A percentile compares a stretch with the other conserved stretches of the same genome.
Conservation (phyloP, 1,139 yeast genomes). For the Hansenula sp. region DNA sequence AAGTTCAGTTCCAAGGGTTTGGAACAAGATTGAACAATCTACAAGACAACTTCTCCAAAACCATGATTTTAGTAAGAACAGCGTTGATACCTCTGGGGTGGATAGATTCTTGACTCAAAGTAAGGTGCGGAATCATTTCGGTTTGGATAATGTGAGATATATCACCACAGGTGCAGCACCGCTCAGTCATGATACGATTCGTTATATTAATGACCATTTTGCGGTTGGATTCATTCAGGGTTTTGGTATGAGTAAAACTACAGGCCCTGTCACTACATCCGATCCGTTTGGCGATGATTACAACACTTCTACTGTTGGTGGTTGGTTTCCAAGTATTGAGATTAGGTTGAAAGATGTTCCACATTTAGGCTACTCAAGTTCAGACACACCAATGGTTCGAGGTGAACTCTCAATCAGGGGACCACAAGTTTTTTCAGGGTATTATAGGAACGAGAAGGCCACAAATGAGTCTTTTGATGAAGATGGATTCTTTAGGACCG, state of each 20-base stretch:
- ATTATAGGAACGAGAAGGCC: constrained; percentile 47
- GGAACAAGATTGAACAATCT: constrained; percentile 48
- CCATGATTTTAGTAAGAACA: constrained; percentile 3
- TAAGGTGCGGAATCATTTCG: no score
- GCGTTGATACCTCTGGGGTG: constrained; percentile 3
- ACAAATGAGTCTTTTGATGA: constrained; percentile 40
- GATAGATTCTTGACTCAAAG: no score
- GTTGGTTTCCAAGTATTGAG: constrained; percentile 39
- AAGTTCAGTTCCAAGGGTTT: constrained; percentile 56
- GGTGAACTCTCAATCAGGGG: constrained; percentile 57
- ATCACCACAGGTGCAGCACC: no score
- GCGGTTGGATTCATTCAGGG: constrained; percentile 63
- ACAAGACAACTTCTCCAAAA: constrained; percentile 15
- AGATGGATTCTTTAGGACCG: constrained; percentile 63
- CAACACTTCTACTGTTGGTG: constrained; percentile 50
- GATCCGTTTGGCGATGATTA: constrained; percentile 33
- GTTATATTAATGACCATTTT: constrained; percentile 26
- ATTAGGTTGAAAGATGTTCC: constrained; percentile 50
- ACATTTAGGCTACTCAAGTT: constrained; percentile 46
- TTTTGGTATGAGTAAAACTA: constrained; percentile 57
- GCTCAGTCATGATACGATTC: no score
- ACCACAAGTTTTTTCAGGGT: constrained; percentile 48
- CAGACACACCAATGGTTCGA: constrained; percentile 38
- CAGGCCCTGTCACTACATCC: constrained; percentile 47
- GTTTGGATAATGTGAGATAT: no score